Base-by-base conservation (phyloP, 805 yeast genomes). In the Jamesozyma rosinii region DNA sequence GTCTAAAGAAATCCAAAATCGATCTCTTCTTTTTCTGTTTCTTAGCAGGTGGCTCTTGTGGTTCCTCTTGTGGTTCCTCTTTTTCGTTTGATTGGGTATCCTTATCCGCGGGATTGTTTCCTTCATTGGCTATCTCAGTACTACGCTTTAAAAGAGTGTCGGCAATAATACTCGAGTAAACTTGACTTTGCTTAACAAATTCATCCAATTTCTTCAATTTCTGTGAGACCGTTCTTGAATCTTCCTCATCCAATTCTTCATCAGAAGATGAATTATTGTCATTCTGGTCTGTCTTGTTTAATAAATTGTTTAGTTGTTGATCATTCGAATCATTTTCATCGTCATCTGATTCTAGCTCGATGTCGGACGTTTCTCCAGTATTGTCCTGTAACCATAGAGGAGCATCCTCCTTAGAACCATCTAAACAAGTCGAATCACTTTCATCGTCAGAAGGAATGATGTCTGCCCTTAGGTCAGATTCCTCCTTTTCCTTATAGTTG, bases 121-220 rank as follows among this genome's bases (percentile, higher is more conserved):
- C 40, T 47, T 61, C 66, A 4, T 56, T 52, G 43, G 72, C 52
- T n/a, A 73, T 56, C 37, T 72, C 67, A 47, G 76, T 76, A 35
- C 58, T 51, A 37, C 63, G 50, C 33, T 57, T 55, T 6, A 81
- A 55, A 36, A 90, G 71, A 10, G 89, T 81, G 41, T 87, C 89
- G 3, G 95, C 79, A 35, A 90, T 84, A 50, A 90, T 86, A 48
- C 81, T 76, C 1, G 97, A 83, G 63, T 86, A 90, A 1, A 89
- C 76, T 57, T 87, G 89, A 15, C 96, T 85, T 56, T 85, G 81
- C 53, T 83, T 82, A n/a, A 90, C 87, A 49, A 90, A 69, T 31
- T 77, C 79, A 45, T 84, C 75, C 42, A 90, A 66, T 43, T 86
- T 72, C 42, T 74, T 72, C 36, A 87, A 65, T 54, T 86, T 85